Evolutionary conservation across 1,284 basidiomycete species (phyloP), one percentile per base, ranked within the genome.

Genomic region (Sparassis latifolia): DNA sequence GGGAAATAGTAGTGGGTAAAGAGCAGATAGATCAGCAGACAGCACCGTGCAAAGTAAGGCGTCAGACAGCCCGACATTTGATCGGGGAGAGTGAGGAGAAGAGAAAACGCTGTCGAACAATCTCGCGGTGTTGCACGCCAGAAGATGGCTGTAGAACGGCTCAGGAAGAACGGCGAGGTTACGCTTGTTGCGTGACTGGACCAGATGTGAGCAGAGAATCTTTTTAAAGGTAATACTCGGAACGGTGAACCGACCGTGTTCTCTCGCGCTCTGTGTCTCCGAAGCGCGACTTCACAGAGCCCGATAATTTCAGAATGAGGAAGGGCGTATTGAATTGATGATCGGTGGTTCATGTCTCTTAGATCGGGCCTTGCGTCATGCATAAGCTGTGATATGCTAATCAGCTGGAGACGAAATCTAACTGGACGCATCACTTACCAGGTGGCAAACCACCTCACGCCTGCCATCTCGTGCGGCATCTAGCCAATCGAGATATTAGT

Each of bases 391-490:
- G 37, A 32, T 35, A 50, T 44, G 44, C 31, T 78, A 48, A 37
- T 49, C 33, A 50, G 31, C 38, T 33, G 28, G 40, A 42, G 28
- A 12, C 32, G 28, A 39, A 45, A n/a, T 30, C 32, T 39, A 41
- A 32, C 32, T 32, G 41, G 53, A 51, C 38, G 6, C 10, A 4
- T 6, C 9, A 68, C 80, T 49, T 62, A 86, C 86, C 67, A 89
- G 67, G 55, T 74, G 68, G 54, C 77, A 70, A 4, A 82, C 80
- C 28, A 87, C 80, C 52, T 82, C 74, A 41, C 79, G 60, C 56
- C 76, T 78, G 46, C 82, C 80, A 66, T 89, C 86, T 52, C 86
- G 79, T 47, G 82, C 78, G 42, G 86, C 84, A 67, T 89, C 86
- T 89, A 59, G 51, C 43, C 52, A 47, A 58, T 56, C 39, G 38